Evolutionary conservation across 2,329 filamentous ascomycete species (phyloP).

Genomic region (Fusarium fujikuroi): DNA sequence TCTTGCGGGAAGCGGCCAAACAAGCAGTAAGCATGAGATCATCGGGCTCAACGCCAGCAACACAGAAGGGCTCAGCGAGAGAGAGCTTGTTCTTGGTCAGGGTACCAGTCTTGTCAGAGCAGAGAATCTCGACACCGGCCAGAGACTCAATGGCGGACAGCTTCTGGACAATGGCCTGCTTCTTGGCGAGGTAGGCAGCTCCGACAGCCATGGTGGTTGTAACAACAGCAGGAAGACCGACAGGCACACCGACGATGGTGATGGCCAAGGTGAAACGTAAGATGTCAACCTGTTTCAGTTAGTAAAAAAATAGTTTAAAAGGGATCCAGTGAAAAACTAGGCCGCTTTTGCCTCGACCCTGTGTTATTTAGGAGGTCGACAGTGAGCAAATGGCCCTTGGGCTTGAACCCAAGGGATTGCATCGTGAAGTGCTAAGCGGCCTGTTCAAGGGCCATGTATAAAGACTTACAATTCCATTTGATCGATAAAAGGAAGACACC

Average conservation of each 20-base stretch:
- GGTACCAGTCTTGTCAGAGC: slow-evolving; percentile 94
- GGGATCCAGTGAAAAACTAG: too few relatives aligned
- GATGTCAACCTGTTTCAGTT: too few relatives aligned
- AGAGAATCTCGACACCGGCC: slow-evolving; percentile 92
- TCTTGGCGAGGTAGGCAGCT: slow-evolving; percentile 90
- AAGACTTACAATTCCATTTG: slow-evolving; percentile 65
- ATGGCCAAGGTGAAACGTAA: slow-evolving; percentile 82
- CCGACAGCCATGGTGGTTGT: slow-evolving; percentile 96
- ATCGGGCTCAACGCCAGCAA: slow-evolving; percentile 83
- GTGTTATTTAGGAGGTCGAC: too few relatives aligned
- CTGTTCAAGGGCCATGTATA: too few relatives aligned
- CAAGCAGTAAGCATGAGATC: slow-evolving; percentile 94
- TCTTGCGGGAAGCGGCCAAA: slow-evolving; percentile 89
- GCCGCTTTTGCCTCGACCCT: too few relatives aligned
- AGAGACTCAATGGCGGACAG: slow-evolving; percentile 91
- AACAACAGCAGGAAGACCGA: slow-evolving; percentile 92
- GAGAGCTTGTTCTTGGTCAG: slow-evolving; percentile 95
- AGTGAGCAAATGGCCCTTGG: too few relatives aligned
- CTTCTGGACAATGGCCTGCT: slow-evolving; percentile 94
- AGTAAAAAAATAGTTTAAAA: too few relatives aligned
- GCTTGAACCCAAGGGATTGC: too few relatives aligned
- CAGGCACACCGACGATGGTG: slow-evolving; percentile 90
- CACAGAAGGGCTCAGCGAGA: slow-evolving; percentile 84
- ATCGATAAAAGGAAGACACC: slow-evolving; percentile 89
- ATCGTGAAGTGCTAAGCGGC: too few relatives aligned